Conservation (phyloP, 2,329 filamentous ascomycete genomes). For the Cadophora malorum region DNA sequence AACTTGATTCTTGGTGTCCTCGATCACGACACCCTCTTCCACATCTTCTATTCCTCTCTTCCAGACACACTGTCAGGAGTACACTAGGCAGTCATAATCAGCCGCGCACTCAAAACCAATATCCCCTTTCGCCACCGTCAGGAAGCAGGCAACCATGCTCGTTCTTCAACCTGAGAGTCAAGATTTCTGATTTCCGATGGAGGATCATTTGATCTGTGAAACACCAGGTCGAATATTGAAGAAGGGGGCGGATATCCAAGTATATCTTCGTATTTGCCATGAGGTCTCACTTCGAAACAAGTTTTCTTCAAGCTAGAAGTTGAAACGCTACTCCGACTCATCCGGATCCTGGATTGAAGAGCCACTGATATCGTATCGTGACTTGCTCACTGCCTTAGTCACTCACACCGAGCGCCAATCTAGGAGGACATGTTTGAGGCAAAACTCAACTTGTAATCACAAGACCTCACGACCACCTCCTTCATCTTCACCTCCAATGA, state of each 20-base stretch:
- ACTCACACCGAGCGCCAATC: not conserved
- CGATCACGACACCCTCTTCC: not conserved
- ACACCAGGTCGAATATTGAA: not conserved
- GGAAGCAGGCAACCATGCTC: too few relatives aligned
- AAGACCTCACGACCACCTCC: not conserved
- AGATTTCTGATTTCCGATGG: too few relatives aligned
- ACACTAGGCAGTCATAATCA: not conserved
- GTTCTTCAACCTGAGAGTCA: too few relatives aligned
- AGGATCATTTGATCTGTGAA: constrained; percentile 15
- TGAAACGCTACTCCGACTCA: not conserved
- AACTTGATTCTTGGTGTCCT: too few relatives aligned
- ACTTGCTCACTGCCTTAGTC: not conserved
- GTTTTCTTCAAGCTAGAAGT: not conserved
- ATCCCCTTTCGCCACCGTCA: too few relatives aligned
- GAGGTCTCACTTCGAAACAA: not conserved
- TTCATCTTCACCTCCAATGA: too few relatives aligned
- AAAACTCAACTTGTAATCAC: not conserved
- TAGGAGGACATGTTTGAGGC: not conserved
- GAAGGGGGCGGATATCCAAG: constrained; percentile 5
- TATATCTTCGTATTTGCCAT: not conserved
- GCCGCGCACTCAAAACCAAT: not conserved
- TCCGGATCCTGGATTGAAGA: not conserved
- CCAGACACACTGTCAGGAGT: too few relatives aligned
- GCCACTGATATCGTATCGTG: not conserved
- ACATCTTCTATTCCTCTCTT: not conserved